Conservation (phyloP, 2,329 filamentous ascomycete genomes). For the Fusarium fujikuroi region DNA sequence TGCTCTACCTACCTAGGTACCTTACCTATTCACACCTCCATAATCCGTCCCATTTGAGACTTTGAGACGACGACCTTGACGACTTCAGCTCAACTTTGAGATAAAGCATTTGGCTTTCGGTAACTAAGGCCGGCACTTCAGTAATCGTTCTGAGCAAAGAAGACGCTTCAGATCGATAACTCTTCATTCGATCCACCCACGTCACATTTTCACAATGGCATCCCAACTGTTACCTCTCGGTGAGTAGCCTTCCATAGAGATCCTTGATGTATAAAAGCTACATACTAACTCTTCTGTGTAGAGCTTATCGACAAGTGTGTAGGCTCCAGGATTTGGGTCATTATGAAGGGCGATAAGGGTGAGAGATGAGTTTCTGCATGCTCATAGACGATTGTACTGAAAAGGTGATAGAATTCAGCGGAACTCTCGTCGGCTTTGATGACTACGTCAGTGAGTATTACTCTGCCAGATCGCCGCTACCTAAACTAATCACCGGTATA, state of each 20-base stretch:
- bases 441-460: slow-evolving; percentile 96
- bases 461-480: too few species aligned
- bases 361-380: not conserved
- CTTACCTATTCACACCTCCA: slow-evolving; percentile 28
- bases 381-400: slow-evolving; percentile 15
- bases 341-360: slow-evolving; percentile 99
- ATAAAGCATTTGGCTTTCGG: slow-evolving; percentile 3
- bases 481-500: slow-evolving; percentile 54
- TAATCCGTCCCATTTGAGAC: slow-evolving; percentile 44
- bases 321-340: slow-evolving; percentile 96
- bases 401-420: slow-evolving; percentile 81
- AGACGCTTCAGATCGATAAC: not conserved
- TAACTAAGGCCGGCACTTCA: not conserved
- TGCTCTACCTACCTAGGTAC: slow-evolving; percentile 27
- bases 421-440: slow-evolving; percentile 93
- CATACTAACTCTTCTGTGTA: slow-evolving; percentile 52
- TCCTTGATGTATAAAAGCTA: not conserved
- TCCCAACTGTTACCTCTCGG: slow-evolving; percentile 79
- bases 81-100: slow-evolving; percentile 19
- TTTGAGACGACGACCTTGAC: slow-evolving; percentile 29
- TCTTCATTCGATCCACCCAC: not conserved
- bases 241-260: slow-evolving; percentile 50
- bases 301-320: slow-evolving; percentile 99
- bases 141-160: not conserved
- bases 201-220: slow-evolving; percentile 63